Base-by-base conservation (phyloP, 345 rosid genomes). In the Melaleuca alternifolia region DNA sequence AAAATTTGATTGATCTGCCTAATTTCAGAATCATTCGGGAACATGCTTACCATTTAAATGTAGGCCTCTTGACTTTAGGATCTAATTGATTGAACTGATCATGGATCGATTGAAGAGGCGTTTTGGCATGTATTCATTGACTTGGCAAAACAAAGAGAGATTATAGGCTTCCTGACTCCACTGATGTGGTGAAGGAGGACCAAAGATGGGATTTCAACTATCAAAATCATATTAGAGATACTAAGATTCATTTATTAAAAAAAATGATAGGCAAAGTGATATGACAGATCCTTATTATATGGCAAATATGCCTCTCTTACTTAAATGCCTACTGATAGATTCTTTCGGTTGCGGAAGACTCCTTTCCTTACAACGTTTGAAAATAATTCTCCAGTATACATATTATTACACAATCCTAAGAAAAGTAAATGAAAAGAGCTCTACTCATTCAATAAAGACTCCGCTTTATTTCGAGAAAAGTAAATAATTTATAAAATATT, bases 131-230 rank as follows among this genome's bases (percentile, higher is more conserved):
- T 30, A 30, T 62, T 30, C 37, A 62, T 30, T 62, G 11, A 30
- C 44, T 62, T 30, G 44, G 1, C 1, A 1, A 62, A 14, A 28
- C 41, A 62, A 30, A 62, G 41, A 30, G 44, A 30, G 44, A 30
- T 30, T 62, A 30, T n/a, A n/a, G n/a, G n/a, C n/a, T n/a, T n/a
- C 44, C 44, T 1, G 2, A 30, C 10, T 62, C 21, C 76, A 30
- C 0, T 30, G 1, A 61, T 61, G 51, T 50, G 51, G 51, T 50
- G 12, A 11, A 50, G 51, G 51, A 50, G 10, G 13, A 11, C 1
- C 12, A 10, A 11, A 10, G 3, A 11, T 0, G 2, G 28, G n/a
- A 11, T 26, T 2, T n/a, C n/a, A n/a, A n/a, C n/a, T n/a, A n/a
- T n/a, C n/a, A n/a, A n/a, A n/a, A n/a, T n/a, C n/a, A n/a, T n/a